Evolutionary conservation across 495 filamentous ascomycete genomes (phyloP).

Genomic region (Elasticomyces elasticus): DNA sequence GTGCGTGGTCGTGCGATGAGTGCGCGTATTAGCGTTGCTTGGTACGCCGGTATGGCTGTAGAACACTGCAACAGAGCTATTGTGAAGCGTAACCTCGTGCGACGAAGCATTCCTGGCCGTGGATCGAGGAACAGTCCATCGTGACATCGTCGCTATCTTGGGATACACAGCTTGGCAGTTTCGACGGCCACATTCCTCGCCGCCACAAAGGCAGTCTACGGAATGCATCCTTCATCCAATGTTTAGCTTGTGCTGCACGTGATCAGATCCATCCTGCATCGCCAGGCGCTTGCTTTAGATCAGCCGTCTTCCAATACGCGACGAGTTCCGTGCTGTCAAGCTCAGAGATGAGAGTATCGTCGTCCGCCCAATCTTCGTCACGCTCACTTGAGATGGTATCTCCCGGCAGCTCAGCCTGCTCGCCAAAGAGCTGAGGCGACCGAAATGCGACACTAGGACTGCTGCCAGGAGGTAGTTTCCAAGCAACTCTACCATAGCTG

Average conservation of each 20-base stretch:
- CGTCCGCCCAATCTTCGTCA: slow-evolving; percentile 1
- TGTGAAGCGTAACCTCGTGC: background rate
- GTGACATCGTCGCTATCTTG: background rate
- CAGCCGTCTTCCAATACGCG: slow-evolving; percentile 6
- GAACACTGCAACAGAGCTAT: background rate
- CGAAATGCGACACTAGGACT: background rate
- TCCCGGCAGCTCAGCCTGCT: slow-evolving; percentile 10
- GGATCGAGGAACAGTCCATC: background rate
- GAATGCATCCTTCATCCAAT: background rate
- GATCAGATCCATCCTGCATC: slow-evolving; percentile 8
- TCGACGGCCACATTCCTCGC: background rate
- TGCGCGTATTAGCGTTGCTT: too few species aligned
- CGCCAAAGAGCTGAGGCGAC: slow-evolving; percentile 9
- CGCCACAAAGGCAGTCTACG: background rate
- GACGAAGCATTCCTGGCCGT: background rate
- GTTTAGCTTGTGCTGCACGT: background rate
- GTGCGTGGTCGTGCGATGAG: background rate
- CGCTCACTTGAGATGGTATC: background rate
- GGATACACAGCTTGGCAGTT: too few species aligned
- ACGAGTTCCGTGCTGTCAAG: slow-evolving; percentile 1
- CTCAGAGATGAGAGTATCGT: background rate
- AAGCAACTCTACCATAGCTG: background rate
- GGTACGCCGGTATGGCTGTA: background rate
- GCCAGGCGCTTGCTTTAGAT: slow-evolving; percentile 1
- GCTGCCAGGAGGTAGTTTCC: background rate